Percentiles rank a stretch among this genome's conserved stretches.
These are phyloP conservation scores for Ascoidea rubescens DNA, from an alignment of 805 yeast species.

Conservation along the genomic window DNA sequence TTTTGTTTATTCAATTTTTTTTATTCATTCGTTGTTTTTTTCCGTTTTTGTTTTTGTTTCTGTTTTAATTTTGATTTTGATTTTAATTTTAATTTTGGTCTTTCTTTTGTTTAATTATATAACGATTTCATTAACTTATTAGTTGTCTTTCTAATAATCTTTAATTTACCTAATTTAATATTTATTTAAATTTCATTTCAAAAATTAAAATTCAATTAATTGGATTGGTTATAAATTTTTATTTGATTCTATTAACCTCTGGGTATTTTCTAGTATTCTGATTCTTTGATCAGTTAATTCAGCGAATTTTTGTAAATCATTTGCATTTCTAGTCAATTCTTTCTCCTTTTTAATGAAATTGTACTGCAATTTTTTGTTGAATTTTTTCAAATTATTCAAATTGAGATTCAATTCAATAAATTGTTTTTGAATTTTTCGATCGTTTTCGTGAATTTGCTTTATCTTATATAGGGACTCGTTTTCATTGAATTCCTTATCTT, in stretches of 20 bases:
- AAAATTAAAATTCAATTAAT: no score
- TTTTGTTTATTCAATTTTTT: no score
- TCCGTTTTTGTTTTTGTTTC: no score
- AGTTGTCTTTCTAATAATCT: no score
- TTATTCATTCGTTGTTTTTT: no score
- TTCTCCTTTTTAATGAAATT: conserved; percentile 1
- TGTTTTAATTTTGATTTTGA: no score
- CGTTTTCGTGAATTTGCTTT: conserved; percentile 7
- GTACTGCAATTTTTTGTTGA: conserved; percentile 2
- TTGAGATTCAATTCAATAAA: background rate
- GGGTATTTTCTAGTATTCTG: conserved; percentile 8
- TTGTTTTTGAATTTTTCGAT: conserved; percentile 4
- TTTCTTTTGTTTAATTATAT: no score
- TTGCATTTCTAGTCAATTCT: conserved; percentile 3
- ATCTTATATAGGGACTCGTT: conserved; percentile 7
- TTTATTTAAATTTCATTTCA: no score
- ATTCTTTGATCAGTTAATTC: conserved; percentile 9
- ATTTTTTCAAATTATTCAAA: conserved; percentile 2
- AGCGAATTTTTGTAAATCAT: conserved; percentile 7
- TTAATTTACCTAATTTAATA: no score
- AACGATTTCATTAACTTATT: no score
- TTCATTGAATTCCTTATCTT: background rate
- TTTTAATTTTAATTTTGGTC: no score
- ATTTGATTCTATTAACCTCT: conserved; percentile 2
- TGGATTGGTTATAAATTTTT: background rate